Evolutionary conservation across 1,284 basidiomycete genomes (phyloP).

Genomic region (Malassezia caprae): DNA sequence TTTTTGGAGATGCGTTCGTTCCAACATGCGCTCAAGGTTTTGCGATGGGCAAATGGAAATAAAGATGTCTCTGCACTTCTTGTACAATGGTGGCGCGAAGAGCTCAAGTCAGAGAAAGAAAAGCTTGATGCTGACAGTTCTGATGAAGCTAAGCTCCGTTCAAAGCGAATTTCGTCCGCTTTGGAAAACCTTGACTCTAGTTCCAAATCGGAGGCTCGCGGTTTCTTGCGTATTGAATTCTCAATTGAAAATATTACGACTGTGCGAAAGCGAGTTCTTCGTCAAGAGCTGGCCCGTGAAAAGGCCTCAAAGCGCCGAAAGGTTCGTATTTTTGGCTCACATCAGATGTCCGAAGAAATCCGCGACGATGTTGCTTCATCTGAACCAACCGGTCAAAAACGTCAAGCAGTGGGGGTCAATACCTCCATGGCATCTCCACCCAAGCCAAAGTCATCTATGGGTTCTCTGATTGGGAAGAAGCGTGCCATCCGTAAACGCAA

Average conservation of each 20-base stretch:
- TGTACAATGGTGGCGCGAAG: conserved; percentile 34
- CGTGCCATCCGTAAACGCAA: conserved; percentile 28
- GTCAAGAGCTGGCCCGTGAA: conserved; percentile 26
- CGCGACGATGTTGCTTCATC: neutral
- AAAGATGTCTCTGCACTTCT: conserved; percentile 25
- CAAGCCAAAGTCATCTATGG: conserved; percentile 18
- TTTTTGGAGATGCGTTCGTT: conserved; percentile 84
- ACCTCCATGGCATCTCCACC: conserved; percentile 6
- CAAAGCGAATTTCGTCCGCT: conserved; percentile 27
- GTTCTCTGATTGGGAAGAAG: conserved; percentile 41
- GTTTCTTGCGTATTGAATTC: conserved; percentile 42
- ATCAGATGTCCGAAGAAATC: neutral
- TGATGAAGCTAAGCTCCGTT: conserved; percentile 23
- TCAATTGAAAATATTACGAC: conserved; percentile 43
- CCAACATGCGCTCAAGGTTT: conserved; percentile 75
- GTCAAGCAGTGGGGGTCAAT: neutral
- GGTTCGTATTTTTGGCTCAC: neutral
- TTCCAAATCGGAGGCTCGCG: conserved; percentile 34
- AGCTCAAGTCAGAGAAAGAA: conserved; percentile 27
- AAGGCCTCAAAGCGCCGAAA: conserved; percentile 21
- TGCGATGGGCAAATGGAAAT: conserved; percentile 92
- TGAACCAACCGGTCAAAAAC: neutral
- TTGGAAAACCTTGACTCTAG: conserved; percentile 23
- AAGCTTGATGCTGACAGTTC: conserved; percentile 21
- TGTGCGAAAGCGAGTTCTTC: conserved; percentile 32